Evolutionary conservation across 768 basidiomycete species (phyloP).

Genomic region (Daedaleopsis nitida): DNA sequence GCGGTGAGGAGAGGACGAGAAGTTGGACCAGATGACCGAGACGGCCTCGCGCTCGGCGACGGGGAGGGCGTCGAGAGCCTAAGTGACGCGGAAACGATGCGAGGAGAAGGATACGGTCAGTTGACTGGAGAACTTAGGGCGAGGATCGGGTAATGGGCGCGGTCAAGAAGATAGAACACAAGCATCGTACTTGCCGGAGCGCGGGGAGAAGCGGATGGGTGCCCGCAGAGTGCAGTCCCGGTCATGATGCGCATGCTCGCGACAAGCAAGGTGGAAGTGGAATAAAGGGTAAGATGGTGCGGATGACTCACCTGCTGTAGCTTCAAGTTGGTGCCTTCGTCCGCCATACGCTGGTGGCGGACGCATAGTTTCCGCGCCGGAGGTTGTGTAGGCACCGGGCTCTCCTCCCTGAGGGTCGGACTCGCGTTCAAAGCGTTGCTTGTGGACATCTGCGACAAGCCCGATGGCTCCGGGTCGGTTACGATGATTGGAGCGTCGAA

Average conservation of each 20-base stretch:
- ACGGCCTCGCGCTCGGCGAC: constrained; percentile 84
- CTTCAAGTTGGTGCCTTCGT: constrained; percentile 90
- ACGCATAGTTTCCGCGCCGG: constrained; percentile 82
- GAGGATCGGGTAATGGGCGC: not conserved
- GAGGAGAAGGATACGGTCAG: not conserved
- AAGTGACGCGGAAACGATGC: constrained; percentile 9
- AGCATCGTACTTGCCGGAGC: not conserved
- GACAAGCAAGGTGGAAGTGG: not conserved
- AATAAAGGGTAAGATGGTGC: not conserved
- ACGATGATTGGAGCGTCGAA: constrained; percentile 28
- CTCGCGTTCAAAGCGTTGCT: not conserved
- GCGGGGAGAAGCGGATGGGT: not conserved
- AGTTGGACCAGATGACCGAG: constrained; percentile 94
- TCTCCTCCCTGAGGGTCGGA: not conserved
- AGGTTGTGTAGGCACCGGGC: constrained; percentile 28
- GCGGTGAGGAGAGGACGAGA: constrained; percentile 91
- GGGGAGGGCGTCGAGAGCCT: constrained; percentile 91
- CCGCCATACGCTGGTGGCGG: constrained; percentile 94
- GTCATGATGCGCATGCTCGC: not conserved
- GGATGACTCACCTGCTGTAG: constrained; percentile 74
- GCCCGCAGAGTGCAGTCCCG: not conserved
- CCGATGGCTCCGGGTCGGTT: not conserved
- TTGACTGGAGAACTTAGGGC: not conserved
- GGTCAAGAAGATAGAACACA: not conserved
- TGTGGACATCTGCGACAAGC: not conserved